Conservation (phyloP, 257 asterid species). For the Capsicum pubescens region DNA sequence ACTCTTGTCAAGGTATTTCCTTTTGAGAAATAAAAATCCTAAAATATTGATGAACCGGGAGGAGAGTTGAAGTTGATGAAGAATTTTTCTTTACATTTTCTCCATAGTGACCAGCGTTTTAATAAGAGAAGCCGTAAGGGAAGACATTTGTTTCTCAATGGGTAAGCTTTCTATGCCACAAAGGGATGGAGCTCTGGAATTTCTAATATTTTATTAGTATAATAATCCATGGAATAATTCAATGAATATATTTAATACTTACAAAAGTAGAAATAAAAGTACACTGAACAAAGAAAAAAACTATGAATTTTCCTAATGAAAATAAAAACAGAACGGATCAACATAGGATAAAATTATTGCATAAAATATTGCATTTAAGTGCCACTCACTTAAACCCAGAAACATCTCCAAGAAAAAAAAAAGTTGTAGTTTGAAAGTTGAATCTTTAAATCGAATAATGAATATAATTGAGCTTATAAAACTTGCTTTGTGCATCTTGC, state of each 20-base stretch:
- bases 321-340: not conserved
- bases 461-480: not conserved
- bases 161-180: not conserved
- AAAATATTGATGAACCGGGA: not conserved
- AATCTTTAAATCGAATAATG: not conserved
- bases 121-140: not conserved
- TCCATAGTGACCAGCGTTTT: not conserved
- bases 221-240: not conserved
- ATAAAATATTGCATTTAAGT: not conserved
- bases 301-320: not conserved
- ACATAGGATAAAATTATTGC: not conserved
- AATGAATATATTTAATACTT: not conserved
- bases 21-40: slow-evolving; percentile 10
- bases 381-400: not conserved
- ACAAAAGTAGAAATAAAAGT: not conserved
- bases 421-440: not conserved
- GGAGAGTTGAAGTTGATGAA: not conserved
- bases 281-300: not conserved
- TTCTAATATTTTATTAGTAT: not conserved
- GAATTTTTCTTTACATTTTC: not conserved
- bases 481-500: too few species aligned
- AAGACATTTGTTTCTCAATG: not conserved
- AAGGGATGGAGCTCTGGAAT: not conserved
- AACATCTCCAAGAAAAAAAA: not conserved
- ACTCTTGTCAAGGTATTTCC: not conserved